Evolutionary conservation across 331 rosid genomes (phyloP).

Genomic region (Prunus yedoensis): DNA sequence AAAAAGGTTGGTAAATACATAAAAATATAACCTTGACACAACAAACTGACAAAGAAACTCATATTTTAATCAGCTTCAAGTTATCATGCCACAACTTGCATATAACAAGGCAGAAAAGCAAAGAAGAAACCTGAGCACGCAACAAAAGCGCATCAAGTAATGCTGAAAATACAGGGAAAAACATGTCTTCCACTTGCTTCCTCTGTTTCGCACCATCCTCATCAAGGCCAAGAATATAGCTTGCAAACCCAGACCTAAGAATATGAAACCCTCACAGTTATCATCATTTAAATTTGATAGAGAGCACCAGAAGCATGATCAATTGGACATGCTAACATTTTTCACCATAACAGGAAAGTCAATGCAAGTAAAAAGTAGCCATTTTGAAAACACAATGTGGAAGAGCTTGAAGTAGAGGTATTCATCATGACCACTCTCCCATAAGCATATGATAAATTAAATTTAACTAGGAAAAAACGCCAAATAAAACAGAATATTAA

Average conservation of each 20-base stretch:
- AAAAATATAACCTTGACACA: not conserved
- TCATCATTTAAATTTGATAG: not conserved
- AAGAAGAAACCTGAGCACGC: slow-evolving; percentile 82
- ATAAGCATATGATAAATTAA: not conserved
- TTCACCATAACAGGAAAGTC: not conserved
- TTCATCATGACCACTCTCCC: not conserved
- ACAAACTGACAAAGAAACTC: not conserved
- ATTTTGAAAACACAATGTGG: not conserved
- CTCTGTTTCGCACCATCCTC: slow-evolving; percentile 55
- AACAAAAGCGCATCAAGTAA: slow-evolving; percentile 77
- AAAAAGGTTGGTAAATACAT: not conserved
- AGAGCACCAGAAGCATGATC: not conserved
- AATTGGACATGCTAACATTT: not conserved
- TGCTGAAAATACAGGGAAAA: slow-evolving; percentile 75
- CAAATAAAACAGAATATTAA: too few relatives aligned
- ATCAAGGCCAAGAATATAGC: slow-evolving; percentile 80
- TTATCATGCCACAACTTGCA: slow-evolving; percentile 5
- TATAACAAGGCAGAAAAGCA: slow-evolving; percentile 31
- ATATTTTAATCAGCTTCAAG: slow-evolving; percentile 4
- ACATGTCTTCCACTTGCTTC: slow-evolving; percentile 62
- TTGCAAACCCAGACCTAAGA: slow-evolving; percentile 84
- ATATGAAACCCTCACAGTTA: slow-evolving; percentile 26
- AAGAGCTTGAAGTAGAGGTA: not conserved
- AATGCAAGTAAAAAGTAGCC: not conserved
- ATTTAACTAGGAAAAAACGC: not conserved